These are phyloP conservation scores for Cladosporium sp. DNA, from an alignment of 2,329 filamentous ascomycete genomes.

Conservation along the genomic window DNA sequence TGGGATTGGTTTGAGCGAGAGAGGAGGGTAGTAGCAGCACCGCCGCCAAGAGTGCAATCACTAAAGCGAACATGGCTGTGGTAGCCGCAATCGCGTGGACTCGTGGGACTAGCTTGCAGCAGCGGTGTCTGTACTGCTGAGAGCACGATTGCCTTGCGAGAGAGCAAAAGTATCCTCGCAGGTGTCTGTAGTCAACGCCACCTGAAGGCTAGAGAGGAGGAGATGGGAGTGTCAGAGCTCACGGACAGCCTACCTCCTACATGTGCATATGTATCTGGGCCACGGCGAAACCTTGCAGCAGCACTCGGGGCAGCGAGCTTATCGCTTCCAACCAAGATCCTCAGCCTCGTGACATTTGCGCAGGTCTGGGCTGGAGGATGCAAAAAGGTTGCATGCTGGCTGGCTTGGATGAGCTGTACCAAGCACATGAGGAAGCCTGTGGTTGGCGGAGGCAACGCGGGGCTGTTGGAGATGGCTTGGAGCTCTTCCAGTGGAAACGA, in stretches of 20 bases:
- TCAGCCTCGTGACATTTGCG: constrained; percentile 6
- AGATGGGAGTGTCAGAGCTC: background rate
- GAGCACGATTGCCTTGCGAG: background rate
- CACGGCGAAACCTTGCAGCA: background rate
- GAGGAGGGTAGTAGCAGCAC: constrained; percentile 17
- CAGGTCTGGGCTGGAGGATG: background rate
- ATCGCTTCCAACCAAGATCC: background rate
- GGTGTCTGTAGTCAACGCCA: background rate
- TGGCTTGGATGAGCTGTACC: background rate
- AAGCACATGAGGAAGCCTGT: background rate
- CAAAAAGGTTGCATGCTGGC: background rate
- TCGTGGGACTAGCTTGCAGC: background rate
- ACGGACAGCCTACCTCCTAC: constrained; percentile 5
- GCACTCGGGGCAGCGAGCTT: background rate
- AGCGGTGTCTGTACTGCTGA: background rate
- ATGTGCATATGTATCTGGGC: background rate
- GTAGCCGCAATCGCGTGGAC: background rate
- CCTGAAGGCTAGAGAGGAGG: background rate
- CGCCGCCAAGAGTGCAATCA: constrained; percentile 15
- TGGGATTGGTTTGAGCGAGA: constrained; percentile 16
- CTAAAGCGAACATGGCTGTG: constrained; percentile 20
- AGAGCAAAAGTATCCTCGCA: background rate
- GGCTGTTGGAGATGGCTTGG: background rate
- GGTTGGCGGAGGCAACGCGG: background rate
- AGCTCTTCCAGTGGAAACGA: too few species aligned